Conservation (phyloP, 108 stramenopile genomes). For the Cyclotella atomus region DNA sequence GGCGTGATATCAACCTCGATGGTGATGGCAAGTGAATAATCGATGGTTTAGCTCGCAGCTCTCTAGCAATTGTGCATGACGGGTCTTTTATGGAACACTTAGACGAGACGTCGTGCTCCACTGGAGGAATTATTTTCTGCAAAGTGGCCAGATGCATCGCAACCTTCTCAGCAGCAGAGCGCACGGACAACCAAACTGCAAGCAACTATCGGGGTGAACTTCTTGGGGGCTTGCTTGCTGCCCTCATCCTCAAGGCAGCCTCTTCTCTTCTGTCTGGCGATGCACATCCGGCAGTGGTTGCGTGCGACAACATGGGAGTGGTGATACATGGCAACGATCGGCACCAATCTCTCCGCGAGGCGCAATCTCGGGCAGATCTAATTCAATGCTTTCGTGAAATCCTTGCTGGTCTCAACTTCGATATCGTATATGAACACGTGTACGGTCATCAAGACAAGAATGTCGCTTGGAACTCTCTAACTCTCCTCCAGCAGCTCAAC, state of each 20-base stretch:
- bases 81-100: neutral
- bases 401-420: neutral
- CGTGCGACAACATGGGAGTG: conserved; percentile 16
- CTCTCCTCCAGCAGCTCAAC: neutral
- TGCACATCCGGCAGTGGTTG: neutral
- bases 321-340: neutral
- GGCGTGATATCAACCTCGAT: neutral
- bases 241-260: too few relatives aligned
- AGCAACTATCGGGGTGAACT: conserved; percentile 15
- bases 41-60: neutral
- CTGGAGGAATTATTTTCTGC: neutral
- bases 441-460: conserved; percentile 10
- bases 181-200: neutral
- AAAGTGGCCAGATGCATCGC: neutral
- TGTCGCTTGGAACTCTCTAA: neutral
- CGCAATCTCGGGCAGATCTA: conserved; percentile 7
- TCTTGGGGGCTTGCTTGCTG: neutral
- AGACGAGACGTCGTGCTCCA: neutral
- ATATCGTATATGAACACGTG: neutral
- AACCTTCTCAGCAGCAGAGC: neutral
- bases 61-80: neutral
- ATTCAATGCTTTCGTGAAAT: neutral
- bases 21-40: conserved; percentile 13
- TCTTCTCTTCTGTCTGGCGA: neutral
- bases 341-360: neutral